Evolutionary conservation across 1,284 basidiomycete genomes (phyloP), one percentile per base, ranked within the genome.

Genomic region (Marasmius tenuissimus): DNA sequence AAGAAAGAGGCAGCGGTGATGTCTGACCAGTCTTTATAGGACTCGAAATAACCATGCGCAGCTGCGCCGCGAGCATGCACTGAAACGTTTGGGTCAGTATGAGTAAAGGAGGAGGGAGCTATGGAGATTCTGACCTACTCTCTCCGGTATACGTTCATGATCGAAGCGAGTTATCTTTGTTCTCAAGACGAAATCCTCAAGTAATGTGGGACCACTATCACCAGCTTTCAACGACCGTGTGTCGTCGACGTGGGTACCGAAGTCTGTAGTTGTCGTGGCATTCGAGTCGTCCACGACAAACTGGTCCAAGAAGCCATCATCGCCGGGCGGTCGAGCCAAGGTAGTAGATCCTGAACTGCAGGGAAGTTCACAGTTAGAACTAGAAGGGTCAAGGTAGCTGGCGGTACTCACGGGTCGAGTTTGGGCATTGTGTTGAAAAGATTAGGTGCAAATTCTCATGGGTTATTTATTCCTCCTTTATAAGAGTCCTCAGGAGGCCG

Each of bases 61-160:
- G 61, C 68, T 9, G 65, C 66, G 18, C 63, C 66, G 54, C 66
- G 66, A 39, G 68, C 68, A 61, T 69, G 67, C 10, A 69, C 66
- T 61, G 27, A 27, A 2, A 2, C 27, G 4, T 27, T 27, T 4
- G 4, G 27, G 27, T 27, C 27, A 27, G 2, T 27, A 4, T 4
- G 27, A 27, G 27, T 27, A 27, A 4, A 27, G 12, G 40, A 12
- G 3, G 12, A 42, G 3, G n/a, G n/a, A 12, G 40, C 3, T 12
- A 42, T n/a, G 12, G 3, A 42, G 40, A 12, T n/a, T 4, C 59
- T 54, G 14, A 60, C 59, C 59, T 12, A 33, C 59, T 45, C 59
- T 35, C 37, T 60, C 59, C 2, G 59, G 59, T n/a, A 60, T 52
- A 14, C 59, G 50, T 45, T 60, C 59, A 37, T 60, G 59, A 34